A percentile compares a stretch with the other conserved stretches of the same genome.
phyloP scores from a whole-genome alignment of 2,329 filamentous ascomycete species.

The Stachybotrys elegans region DNA sequence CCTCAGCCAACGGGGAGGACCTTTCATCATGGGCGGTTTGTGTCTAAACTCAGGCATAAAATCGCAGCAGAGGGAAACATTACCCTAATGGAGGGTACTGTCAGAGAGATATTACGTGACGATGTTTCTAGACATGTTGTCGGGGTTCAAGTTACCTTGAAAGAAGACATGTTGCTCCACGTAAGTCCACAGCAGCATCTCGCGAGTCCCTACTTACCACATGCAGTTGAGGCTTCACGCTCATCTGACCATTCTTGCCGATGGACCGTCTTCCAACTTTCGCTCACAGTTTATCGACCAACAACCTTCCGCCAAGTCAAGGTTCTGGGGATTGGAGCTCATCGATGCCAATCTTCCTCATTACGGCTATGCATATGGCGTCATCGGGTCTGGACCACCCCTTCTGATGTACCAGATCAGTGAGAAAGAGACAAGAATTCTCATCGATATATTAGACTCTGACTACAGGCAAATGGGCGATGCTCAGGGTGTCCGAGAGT shows the following conservation, averaged over 20 bases:
- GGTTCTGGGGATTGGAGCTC: background rate
- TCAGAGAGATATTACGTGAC: background rate
- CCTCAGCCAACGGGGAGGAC: background rate
- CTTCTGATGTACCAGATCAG: background rate
- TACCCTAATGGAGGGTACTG: background rate
- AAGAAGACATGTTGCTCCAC: background rate
- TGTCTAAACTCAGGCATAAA: background rate
- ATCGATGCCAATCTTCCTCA: slow-evolving; percentile 1
- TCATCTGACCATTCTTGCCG: background rate
- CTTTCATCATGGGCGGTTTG: background rate
- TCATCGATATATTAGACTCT: background rate
- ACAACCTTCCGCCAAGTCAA: background rate
- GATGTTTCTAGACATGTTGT: background rate
- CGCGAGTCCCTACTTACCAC: background rate
- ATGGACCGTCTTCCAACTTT: background rate
- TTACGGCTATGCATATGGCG: background rate
- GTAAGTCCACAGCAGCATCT: background rate
- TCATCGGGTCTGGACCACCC: background rate
- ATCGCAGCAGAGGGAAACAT: background rate
- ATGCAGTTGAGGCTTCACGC: background rate
- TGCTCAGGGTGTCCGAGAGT: background rate
- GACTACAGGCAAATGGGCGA: background rate
- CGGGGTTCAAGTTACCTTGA: background rate
- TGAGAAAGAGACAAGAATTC: background rate
- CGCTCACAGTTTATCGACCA: background rate